Percentiles rank a stretch among this genome's conserved stretches.
Conservation (phyloP, 108 stramenopile species). For the Heterococcus sp. region DNA sequence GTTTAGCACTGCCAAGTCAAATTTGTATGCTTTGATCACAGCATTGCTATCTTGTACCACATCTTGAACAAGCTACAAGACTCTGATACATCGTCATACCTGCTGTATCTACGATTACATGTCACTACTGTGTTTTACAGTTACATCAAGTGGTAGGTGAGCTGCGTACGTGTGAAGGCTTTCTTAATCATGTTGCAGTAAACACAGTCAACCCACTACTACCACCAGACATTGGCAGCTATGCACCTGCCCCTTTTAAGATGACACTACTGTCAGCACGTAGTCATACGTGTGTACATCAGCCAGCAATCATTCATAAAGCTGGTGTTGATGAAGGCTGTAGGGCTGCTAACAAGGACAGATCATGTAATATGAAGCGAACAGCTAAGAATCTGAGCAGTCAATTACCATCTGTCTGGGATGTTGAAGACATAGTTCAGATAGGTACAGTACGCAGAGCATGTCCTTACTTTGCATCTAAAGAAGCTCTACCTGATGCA, state of each 20-base stretch:
- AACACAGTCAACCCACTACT: background rate
- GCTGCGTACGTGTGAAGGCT: constrained; percentile 28
- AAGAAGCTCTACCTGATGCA: constrained; percentile 9
- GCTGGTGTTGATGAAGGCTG: background rate
- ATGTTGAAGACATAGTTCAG: constrained; percentile 22
- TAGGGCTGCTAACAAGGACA: background rate
- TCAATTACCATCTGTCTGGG: constrained; percentile 34
- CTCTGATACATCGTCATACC: no score
- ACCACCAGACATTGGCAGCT: no score
- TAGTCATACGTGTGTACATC: constrained; percentile 19
- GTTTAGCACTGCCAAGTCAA: no score
- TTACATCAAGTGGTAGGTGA: constrained; percentile 33
- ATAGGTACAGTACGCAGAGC: background rate
- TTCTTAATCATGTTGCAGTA: background rate
- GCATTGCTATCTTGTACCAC: no score
- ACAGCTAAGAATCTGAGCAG: background rate
- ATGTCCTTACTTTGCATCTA: constrained; percentile 26
- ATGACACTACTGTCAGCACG: constrained; percentile 39
- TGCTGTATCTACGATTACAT: no score
- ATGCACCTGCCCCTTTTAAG: constrained; percentile 12
- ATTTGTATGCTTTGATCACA: no score
- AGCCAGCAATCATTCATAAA: background rate
- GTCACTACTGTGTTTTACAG: constrained; percentile 31
- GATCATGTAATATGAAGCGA: background rate
- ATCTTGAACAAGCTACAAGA: no score